A percentile compares a stretch with the other conserved stretches of the same genome.
These are phyloP conservation scores for Boechera stricta DNA, from an alignment of 345 rosid genomes.

Conservation along the genomic window DNA sequence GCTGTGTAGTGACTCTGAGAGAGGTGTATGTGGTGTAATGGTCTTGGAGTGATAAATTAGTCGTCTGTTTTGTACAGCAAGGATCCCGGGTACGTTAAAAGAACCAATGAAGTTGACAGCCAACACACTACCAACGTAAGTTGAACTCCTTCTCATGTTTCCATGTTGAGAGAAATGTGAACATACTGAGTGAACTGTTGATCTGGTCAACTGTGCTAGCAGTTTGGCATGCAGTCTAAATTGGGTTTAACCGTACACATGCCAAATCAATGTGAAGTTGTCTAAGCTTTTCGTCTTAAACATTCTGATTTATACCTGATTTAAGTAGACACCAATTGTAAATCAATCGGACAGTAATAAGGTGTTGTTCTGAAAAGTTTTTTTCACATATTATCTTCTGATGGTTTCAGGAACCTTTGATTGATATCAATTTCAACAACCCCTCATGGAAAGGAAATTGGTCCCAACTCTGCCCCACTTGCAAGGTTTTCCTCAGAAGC, in stretches of 20 bases:
- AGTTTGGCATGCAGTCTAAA: not conserved
- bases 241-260: not conserved
- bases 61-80: conserved; percentile 59
- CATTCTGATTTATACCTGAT: not conserved
- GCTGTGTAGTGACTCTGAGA: conserved; percentile 10
- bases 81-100: conserved; percentile 85
- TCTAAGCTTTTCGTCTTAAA: not conserved
- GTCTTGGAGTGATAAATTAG: conserved; percentile 15
- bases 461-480: conserved; percentile 99
- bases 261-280: not conserved
- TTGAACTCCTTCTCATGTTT: conserved; percentile 18
- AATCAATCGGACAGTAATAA: not conserved
- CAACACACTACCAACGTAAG: conserved; percentile 31
- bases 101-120: conserved; percentile 51
- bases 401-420: conserved; percentile 73
- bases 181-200: conserved; percentile 3
- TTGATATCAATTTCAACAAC: conserved; percentile 67
- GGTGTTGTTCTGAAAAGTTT: conserved; percentile 7
- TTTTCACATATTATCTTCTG: conserved; percentile 15
- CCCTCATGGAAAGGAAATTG: conserved; percentile 90
- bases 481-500: conserved; percentile 71
- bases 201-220: not conserved
- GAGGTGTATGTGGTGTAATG: conserved; percentile 4
- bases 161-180: conserved; percentile 25
- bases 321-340: conserved; percentile 18